These are phyloP conservation scores for Aspergillus sp. DNA, from an alignment of 2,329 filamentous ascomycete genomes.

Conservation along the genomic window DNA sequence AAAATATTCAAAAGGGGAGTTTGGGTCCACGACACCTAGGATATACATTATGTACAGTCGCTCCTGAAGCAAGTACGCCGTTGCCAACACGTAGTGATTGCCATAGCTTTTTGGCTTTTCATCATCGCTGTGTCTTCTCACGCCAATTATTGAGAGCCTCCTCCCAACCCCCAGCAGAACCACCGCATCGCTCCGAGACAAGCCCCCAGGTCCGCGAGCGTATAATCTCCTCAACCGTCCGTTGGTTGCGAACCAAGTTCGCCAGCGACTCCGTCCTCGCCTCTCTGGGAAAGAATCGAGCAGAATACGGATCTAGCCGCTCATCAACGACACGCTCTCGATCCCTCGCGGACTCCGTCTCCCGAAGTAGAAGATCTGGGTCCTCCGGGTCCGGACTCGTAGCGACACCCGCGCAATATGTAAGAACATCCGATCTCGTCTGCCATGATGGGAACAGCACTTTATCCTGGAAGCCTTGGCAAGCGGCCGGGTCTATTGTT, in stretches of 20 bases:
- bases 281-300: constrained; percentile 75
- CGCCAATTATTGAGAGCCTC: constrained; percentile 68
- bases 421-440: constrained; percentile 77
- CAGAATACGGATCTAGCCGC: constrained; percentile 88
- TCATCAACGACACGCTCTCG: constrained; percentile 81
- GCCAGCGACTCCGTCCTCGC: constrained; percentile 80
- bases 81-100: not conserved
- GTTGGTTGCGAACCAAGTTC: constrained; percentile 69
- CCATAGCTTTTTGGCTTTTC: not conserved
- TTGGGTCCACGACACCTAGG: not conserved
- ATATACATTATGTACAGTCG: constrained; percentile 8
- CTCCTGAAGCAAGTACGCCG: not conserved
- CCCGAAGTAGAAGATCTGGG: constrained; percentile 71
- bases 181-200: constrained; percentile 74
- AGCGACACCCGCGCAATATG: constrained; percentile 87
- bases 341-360: constrained; percentile 71
- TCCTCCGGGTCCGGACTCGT: constrained; percentile 86
- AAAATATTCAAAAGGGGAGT: not conserved
- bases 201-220: constrained; percentile 80
- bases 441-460: constrained; percentile 91
- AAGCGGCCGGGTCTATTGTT: constrained; percentile 66
- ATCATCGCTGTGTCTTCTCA: constrained; percentile 35
- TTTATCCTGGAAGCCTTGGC: constrained; percentile 72
- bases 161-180: constrained; percentile 64
- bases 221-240: constrained; percentile 76